Evolutionary conservation across 805 yeast species (phyloP).

Genomic region (Nakazawaea siamensis): DNA sequence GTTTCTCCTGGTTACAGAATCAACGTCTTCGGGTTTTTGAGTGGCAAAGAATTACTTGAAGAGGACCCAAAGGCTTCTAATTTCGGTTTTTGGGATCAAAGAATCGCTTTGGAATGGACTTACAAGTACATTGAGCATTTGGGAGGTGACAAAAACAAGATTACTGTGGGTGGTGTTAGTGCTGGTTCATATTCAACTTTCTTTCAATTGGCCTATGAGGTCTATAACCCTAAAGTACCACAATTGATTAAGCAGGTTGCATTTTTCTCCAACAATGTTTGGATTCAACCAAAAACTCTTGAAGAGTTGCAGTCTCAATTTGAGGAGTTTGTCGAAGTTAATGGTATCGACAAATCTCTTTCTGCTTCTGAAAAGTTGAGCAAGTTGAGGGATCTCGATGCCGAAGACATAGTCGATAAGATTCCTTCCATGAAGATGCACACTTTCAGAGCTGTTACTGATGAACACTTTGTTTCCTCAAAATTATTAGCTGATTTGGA

Average conservation of each 20-base stretch:
- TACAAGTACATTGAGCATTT: conserved; percentile 30
- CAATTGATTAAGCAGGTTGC: conserved; percentile 31
- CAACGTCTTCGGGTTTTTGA: conserved; percentile 28
- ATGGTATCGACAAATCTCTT: conserved; percentile 14
- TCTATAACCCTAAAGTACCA: conserved; percentile 28
- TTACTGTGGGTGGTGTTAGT: conserved; percentile 38
- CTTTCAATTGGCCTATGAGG: conserved; percentile 33
- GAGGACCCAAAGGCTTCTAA: conserved; percentile 19
- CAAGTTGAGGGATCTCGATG: conserved; percentile 10
- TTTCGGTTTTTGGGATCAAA: conserved; percentile 40
- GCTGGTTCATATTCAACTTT: conserved; percentile 39
- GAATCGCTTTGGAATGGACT: conserved; percentile 38
- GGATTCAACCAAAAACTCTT: conserved; percentile 31
- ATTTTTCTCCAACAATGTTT: conserved; percentile 29
- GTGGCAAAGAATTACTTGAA: conserved; percentile 28
- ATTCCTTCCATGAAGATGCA: conserved; percentile 20
- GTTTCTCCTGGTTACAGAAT: conserved; percentile 33
- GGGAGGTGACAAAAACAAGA: conserved; percentile 36
- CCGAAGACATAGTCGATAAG: conserved; percentile 16
- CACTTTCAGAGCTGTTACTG: conserved; percentile 33
- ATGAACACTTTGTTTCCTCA: conserved; percentile 26
- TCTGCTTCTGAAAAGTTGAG: conserved; percentile 14
- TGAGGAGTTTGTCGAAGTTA: conserved; percentile 23
- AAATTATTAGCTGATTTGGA: conserved; percentile 23
- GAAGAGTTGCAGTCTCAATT: conserved; percentile 28